phyloP scores from a whole-genome alignment of 2,329 filamentous ascomycete genomes.

The Ophiostoma fasciatum region DNA sequence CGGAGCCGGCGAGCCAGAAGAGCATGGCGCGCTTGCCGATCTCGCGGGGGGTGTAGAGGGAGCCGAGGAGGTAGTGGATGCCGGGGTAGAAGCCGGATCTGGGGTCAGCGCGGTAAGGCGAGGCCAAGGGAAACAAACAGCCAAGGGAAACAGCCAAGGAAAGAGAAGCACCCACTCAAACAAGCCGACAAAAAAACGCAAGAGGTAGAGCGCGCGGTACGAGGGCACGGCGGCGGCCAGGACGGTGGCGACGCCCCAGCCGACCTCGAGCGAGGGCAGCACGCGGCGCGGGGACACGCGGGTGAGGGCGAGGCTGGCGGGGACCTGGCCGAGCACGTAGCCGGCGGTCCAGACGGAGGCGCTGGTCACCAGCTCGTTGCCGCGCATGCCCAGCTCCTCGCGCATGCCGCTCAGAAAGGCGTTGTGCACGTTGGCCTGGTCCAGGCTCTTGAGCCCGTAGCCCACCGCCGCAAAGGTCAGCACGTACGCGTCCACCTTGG shows the following conservation, averaged over 20 bases:
- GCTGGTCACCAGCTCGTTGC: slow-evolving; percentile 25
- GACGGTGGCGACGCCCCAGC: slow-evolving; percentile 16
- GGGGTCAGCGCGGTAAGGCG: too few relatives aligned
- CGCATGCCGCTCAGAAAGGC: slow-evolving; percentile 33
- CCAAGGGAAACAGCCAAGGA: too few relatives aligned
- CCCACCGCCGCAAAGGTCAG: slow-evolving; percentile 21
- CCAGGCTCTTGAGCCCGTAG: slow-evolving; percentile 22
- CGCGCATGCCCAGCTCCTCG: slow-evolving; percentile 27
- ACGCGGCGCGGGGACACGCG: slow-evolving; percentile 18
- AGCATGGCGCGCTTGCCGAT: slow-evolving; percentile 48
- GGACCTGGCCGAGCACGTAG: slow-evolving; percentile 16
- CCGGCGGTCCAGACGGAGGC: slow-evolving; percentile 16
- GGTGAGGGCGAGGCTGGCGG: slow-evolving; percentile 13
- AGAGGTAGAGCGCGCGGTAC: slow-evolving; percentile 23
- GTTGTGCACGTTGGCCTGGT: slow-evolving; percentile 28
- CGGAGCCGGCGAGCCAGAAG: slow-evolving; percentile 45
- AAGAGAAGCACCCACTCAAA: slow-evolving; percentile 27
- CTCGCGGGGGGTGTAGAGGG: slow-evolving; percentile 46
- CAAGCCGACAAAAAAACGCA: slow-evolving; percentile 39
- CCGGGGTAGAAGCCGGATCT: slow-evolving; percentile 34
- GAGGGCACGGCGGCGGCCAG: slow-evolving; percentile 13
- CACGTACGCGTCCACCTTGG: slow-evolving; percentile 21
- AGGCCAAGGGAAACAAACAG: too few relatives aligned
- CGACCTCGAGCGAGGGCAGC: slow-evolving; percentile 17
- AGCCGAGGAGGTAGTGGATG: slow-evolving; percentile 30